Evolutionary conservation across 306 rosid genomes (phyloP).

Genomic region (Castanea mollissima): DNA sequence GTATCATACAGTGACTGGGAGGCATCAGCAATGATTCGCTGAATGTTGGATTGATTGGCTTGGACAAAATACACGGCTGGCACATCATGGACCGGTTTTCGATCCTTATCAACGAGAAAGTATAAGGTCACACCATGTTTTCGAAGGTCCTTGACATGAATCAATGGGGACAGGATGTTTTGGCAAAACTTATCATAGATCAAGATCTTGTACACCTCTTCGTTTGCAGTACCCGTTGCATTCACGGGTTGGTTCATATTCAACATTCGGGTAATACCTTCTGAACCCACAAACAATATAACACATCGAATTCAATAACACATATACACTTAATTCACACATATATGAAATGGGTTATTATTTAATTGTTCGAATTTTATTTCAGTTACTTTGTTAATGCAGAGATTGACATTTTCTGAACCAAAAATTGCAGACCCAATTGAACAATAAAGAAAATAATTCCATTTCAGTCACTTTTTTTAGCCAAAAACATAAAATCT

Average conservation of each 20-base stretch:
- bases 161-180: conserved; percentile 80
- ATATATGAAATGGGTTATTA: not conserved
- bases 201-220: conserved; percentile 88
- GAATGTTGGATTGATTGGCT: conserved; percentile 58
- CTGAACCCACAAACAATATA: conserved; percentile 38
- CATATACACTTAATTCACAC: not conserved
- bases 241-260: conserved; percentile 86
- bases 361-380: not conserved
- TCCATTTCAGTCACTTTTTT: not conserved
- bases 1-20: conserved; percentile 66
- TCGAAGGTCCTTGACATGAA: conserved; percentile 88
- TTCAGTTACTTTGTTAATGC: no score
- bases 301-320: conserved; percentile 24
- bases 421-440: not conserved
- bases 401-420: not conserved
- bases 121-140: conserved; percentile 94
- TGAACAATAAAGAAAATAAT: not conserved
- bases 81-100: conserved; percentile 83
- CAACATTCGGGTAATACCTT: conserved; percentile 84
- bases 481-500: not conserved
- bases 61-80: conserved; percentile 95
- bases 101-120: conserved; percentile 83
- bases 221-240: conserved; percentile 71
- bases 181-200: conserved; percentile 89
- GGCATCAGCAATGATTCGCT: conserved; percentile 71